These are phyloP conservation scores for Fusarium miscanthi DNA, from an alignment of 2,329 filamentous ascomycete species.

Conservation along the genomic window DNA sequence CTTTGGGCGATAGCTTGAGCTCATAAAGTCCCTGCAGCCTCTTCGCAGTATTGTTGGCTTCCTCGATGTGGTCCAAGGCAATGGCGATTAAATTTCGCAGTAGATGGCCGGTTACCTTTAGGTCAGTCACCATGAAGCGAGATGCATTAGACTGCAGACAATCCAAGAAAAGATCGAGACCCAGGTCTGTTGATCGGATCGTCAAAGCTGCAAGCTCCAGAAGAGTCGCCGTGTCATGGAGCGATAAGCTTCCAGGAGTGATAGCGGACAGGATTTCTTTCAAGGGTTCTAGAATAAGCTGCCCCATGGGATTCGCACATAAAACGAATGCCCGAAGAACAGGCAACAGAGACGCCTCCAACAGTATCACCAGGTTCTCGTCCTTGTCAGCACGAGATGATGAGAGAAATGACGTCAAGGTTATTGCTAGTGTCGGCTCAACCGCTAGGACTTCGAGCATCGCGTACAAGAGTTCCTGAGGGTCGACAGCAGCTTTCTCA, in stretches of 20 bases:
- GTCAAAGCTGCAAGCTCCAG: constrained; percentile 26
- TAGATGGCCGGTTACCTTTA: constrained; percentile 45
- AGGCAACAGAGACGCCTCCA: neutral
- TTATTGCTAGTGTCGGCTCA: neutral
- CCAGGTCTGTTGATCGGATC: constrained; percentile 16
- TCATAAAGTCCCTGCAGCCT: neutral
- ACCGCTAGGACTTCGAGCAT: neutral
- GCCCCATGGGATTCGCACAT: constrained; percentile 1
- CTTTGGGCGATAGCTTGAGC: neutral
- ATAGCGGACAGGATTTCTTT: constrained; percentile 15
- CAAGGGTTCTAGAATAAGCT: constrained; percentile 17
- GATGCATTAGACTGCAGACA: constrained; percentile 47
- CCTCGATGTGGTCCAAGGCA: constrained; percentile 54
- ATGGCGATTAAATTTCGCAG: constrained; percentile 50
- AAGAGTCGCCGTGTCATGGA: neutral
- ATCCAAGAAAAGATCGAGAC: constrained; percentile 25
- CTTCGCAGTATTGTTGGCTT: constrained; percentile 34
- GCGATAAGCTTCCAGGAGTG: neutral
- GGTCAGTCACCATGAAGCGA: constrained; percentile 41
- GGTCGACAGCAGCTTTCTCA: accelerated
- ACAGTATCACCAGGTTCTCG: accelerated
- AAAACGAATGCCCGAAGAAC: constrained; percentile 5
- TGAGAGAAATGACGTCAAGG: neutral
- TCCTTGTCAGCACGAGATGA: neutral
- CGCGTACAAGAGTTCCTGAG: accelerated